A percentile compares a stretch with the other conserved stretches of the same genome.
Evolutionary conservation across 2,329 filamentous ascomycete species (phyloP).

Genomic region (Penicillium brevicompactum): DNA sequence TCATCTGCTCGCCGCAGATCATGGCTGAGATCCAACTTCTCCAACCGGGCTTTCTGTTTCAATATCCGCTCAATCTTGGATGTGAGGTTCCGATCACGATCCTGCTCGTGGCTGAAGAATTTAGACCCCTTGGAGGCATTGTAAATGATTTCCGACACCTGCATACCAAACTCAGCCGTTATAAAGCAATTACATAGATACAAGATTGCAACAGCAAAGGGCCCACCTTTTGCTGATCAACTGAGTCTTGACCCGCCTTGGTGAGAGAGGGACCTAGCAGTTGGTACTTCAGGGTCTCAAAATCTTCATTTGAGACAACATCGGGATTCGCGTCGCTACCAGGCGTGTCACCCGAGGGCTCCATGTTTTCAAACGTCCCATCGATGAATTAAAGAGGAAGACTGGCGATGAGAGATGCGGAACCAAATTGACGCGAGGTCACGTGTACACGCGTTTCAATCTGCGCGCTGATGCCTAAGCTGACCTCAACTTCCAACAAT

Average conservation of each 20-base stretch:
- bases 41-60: conserved; percentile 71
- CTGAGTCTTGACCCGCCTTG: conserved; percentile 88
- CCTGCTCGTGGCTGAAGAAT: conserved; percentile 90
- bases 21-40: conserved; percentile 71
- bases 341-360: conserved; percentile 19
- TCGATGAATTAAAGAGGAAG: neutral
- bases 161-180: conserved; percentile 7
- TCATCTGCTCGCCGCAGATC: conserved; percentile 79
- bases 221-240: conserved; percentile 82
- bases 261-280: conserved; percentile 87
- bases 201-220: neutral
- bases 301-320: conserved; percentile 22
- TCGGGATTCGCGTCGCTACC: conserved; percentile 5
- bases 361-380: conserved; percentile 24
- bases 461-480: conserved; percentile 15
- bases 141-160: conserved; percentile 96
- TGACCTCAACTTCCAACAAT: conserved; percentile 6
- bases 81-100: conserved; percentile 77
- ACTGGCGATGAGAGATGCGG: conserved; percentile 2
- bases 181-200: neutral
- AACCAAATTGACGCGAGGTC: conserved; percentile 28
- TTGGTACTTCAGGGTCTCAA: conserved; percentile 80
- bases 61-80: conserved; percentile 82
- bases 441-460: conserved; percentile 40
- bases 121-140: conserved; percentile 95